phyloP scores from a whole-genome alignment of 306 rosid species.

The Acacia melanoxylon region DNA sequence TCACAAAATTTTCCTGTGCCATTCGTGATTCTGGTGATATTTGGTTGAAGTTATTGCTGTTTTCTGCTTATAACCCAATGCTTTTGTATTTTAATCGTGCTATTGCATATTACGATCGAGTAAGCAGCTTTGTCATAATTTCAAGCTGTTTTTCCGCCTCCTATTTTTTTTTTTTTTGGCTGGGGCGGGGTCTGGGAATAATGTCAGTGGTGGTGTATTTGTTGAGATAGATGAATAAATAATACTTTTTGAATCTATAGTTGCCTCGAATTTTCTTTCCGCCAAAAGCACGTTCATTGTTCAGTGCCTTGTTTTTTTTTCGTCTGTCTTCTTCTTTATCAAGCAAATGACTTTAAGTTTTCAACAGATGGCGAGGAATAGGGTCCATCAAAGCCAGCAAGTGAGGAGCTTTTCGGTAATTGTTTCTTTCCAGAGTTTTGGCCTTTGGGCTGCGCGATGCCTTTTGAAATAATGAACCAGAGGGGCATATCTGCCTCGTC shows the following conservation, averaged over 20 bases:
- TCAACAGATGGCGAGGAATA: slow-evolving; percentile 35
- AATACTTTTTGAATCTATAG: slow-evolving; percentile 8
- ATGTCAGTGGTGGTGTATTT: background rate
- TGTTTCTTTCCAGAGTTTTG: slow-evolving; percentile 25
- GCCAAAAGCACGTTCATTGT: background rate
- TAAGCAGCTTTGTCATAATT: slow-evolving; percentile 11
- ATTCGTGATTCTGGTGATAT: slow-evolving; percentile 4
- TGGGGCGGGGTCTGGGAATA: background rate
- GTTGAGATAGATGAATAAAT: slow-evolving; percentile 7
- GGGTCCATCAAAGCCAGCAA: slow-evolving; percentile 22
- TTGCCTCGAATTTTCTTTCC: background rate
- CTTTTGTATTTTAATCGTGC: slow-evolving; percentile 22
- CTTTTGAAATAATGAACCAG: slow-evolving; percentile 66
- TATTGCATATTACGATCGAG: background rate
- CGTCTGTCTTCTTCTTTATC: slow-evolving; percentile 16
- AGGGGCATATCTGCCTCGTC: slow-evolving; percentile 59
- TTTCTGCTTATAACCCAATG: background rate
- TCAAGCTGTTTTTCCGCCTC: background rate
- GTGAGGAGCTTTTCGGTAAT: slow-evolving; percentile 24
- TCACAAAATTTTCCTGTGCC: background rate
- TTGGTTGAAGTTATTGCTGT: slow-evolving; percentile 25
- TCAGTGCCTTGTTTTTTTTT: slow-evolving; percentile 14
- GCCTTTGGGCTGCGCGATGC: slow-evolving; percentile 50
- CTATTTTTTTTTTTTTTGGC: background rate
- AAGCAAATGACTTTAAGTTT: slow-evolving; percentile 22